phyloP scores from a whole-genome alignment of 306 rosid species.

The Vigna unguiculata region DNA sequence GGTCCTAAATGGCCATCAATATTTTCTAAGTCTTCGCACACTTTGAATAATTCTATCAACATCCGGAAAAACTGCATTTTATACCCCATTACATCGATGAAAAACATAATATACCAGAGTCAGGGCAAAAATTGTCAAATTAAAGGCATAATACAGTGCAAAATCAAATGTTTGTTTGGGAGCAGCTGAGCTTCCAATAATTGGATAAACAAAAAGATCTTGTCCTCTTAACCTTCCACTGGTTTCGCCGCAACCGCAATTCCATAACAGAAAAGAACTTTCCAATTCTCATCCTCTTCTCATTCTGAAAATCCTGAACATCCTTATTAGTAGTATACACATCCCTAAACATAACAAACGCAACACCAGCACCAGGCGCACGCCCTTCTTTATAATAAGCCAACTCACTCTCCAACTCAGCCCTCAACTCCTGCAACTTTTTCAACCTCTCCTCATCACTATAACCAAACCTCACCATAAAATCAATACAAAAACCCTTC shows the following conservation, averaged over 20 bases:
- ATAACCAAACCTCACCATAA: slow-evolving; percentile 66
- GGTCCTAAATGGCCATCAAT: too few species aligned
- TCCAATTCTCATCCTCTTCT: slow-evolving; percentile 80
- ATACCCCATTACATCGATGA: too few species aligned
- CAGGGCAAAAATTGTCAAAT: slow-evolving; percentile 91
- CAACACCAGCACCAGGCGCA: slow-evolving; percentile 90
- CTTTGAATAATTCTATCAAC: too few species aligned
- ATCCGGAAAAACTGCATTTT: too few species aligned
- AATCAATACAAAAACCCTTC: slow-evolving; percentile 49
- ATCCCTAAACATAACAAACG: slow-evolving; percentile 92
- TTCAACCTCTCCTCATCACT: slow-evolving; percentile 80
- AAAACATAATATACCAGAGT: slow-evolving; percentile 86
- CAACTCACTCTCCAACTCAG: slow-evolving; percentile 83
- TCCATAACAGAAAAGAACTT: slow-evolving; percentile 86
- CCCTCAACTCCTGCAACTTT: slow-evolving; percentile 79
- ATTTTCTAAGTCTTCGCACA: too few species aligned
- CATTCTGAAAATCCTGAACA: slow-evolving; percentile 90
- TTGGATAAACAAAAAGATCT: slow-evolving; percentile 80
- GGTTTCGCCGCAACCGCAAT: slow-evolving; percentile 79
- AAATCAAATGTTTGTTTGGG: slow-evolving; percentile 94
- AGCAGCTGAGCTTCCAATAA: slow-evolving; percentile 78
- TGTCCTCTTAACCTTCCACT: slow-evolving; percentile 98
- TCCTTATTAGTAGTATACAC: slow-evolving; percentile 92
- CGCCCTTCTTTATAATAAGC: slow-evolving; percentile 84
- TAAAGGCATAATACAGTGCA: slow-evolving; percentile 95